Conservation (phyloP, 2,329 filamentous ascomycete genomes). For the Pestalotiopsis sp. region DNA sequence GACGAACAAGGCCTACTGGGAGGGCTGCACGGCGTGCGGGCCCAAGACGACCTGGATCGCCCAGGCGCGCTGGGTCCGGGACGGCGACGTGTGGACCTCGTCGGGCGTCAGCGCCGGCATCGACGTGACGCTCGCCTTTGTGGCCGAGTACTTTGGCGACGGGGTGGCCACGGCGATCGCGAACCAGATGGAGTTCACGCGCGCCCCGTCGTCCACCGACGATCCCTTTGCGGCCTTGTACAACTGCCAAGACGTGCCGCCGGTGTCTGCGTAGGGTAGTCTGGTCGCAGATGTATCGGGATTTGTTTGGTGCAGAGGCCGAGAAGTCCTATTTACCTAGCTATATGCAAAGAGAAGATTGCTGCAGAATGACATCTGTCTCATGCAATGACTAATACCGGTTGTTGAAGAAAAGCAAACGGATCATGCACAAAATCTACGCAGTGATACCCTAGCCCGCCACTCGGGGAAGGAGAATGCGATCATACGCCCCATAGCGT, state of each 20-base stretch:
- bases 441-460: neutral
- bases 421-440: neutral
- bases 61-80: constrained; percentile 60
- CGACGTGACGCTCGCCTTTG: constrained; percentile 8
- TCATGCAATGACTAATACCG: neutral
- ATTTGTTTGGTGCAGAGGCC: neutral
- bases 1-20: constrained; percentile 60
- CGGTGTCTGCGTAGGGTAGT: constrained; percentile 20
- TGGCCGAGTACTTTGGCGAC: neutral
- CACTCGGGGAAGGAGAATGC: neutral
- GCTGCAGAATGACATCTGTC: too few relatives aligned
- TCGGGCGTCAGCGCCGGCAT: constrained; percentile 50
- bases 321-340: too few relatives aligned
- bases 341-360: too few relatives aligned
- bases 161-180: neutral
- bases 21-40: constrained; percentile 41
- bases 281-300: neutral
- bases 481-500: neutral
- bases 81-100: constrained; percentile 64
- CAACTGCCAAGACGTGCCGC: neutral
- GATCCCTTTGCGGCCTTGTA: constrained; percentile 3
- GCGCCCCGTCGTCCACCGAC: neutral
- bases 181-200: constrained; percentile 3
- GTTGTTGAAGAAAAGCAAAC: neutral
- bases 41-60: constrained; percentile 55